Evolutionary conservation across 129 eudicot species (phyloP), one percentile per base, ranked within the genome.

Genomic region (Tanacetum coccineum): DNA sequence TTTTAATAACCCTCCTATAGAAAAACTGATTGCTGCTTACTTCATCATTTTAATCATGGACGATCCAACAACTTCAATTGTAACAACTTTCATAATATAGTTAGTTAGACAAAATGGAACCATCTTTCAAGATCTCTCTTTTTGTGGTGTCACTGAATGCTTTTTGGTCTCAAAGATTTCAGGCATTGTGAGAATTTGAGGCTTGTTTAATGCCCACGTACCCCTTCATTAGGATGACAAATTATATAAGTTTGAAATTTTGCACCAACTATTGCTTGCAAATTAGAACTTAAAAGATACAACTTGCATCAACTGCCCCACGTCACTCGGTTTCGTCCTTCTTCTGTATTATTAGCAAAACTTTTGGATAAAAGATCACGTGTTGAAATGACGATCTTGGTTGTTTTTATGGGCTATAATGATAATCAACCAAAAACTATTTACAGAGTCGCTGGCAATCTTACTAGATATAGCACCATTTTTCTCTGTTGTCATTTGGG

Each of bases 121-220:
- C 79, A 67, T 71, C 68, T 67, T 71, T 71, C 71, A 44, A 9
- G 32, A 81, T 77, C 74, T 74, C 61, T 76, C 77, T 40, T 64
- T 70, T 66, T 52, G 26, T 8, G 42, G 42, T 36, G 42, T 36
- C 42, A 36, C 42, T 36, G 42, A 36, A 36, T 65, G 66, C 64
- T 72, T 67, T 74, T 66, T 83, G 81, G 86, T 83, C 86, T 73
- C 79, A 64, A 47, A 80, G 49, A 36, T 62, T 20, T 79, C 53
- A 79, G 77, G 81, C 79, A 66, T 50, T 72, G 71, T 19, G 59
- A 79, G 64, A 72, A 58, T 53, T 39, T 53, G 64, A 66, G 67
- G 70, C 64, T 81, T 30, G 66, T 9, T 36, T 61, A 59, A 25
- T 61, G 17, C n/a, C 54, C 42, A 36, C 42, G 42, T 36, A 7